phyloP scores from a whole-genome alignment of 257 asterid species.

The Sherardia arvensis region DNA sequence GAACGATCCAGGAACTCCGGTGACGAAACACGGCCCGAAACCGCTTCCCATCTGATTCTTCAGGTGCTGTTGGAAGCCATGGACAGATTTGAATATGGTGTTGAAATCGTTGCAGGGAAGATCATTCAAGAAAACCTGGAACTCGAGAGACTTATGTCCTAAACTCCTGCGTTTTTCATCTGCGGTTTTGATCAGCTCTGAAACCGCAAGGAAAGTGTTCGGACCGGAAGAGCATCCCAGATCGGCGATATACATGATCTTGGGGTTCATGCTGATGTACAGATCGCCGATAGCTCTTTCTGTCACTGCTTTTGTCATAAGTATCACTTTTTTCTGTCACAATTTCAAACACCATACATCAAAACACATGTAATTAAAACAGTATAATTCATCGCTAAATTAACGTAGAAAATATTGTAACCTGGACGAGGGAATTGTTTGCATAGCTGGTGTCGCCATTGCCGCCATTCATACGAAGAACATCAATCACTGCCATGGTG shows the following conservation, averaged over 20 bases:
- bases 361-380: not conserved
- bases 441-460: constrained; percentile 19
- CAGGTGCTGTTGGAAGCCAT: constrained; percentile 20
- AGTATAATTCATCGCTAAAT: not conserved
- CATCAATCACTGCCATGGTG: constrained; percentile 13
- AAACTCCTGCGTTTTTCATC: constrained; percentile 1
- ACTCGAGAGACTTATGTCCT: constrained; percentile 30
- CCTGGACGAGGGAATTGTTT: constrained; percentile 20
- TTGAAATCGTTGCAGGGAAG: constrained; percentile 68
- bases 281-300: constrained; percentile 18
- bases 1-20: constrained; percentile 54
- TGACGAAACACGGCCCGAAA: constrained; percentile 28
- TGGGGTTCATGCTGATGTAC: constrained; percentile 14
- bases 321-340: constrained; percentile 22
- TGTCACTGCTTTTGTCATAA: constrained; percentile 19
- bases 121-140: constrained; percentile 44
- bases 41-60: constrained; percentile 17
- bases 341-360: not conserved
- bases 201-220: constrained; percentile 25
- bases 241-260: constrained; percentile 39
- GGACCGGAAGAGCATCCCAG: constrained; percentile 72
- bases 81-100: constrained; percentile 34
- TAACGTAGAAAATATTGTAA: too few species aligned
- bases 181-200: constrained; percentile 14
- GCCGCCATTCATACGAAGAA: constrained; percentile 25